Evolutionary conservation across 2,329 filamentous ascomycete species (phyloP), one percentile per base, ranked within the genome.

Genomic region (Alternaria atra): DNA sequence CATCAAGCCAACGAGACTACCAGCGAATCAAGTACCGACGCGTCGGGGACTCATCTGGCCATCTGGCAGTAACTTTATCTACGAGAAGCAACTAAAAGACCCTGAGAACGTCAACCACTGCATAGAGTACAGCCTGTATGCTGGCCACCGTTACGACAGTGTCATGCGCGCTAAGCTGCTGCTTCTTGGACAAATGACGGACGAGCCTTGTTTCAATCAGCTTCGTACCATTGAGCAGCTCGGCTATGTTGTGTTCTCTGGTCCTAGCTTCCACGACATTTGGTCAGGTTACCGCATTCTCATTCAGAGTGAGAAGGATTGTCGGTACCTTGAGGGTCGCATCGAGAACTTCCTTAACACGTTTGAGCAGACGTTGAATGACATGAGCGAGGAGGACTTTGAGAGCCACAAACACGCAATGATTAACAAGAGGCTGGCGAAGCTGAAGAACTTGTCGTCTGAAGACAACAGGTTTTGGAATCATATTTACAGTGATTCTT

Each of bases 221-320:
- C 85, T 99, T 7, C 89, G 95, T 51, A 98, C 95, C 43, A 97
- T 98, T 80, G 94, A 99, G 78, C 94, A 99, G 80, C 89, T 99
- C 6, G 95, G 95, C 12, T 99, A 99, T 71, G 92, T 99, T 54
- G 94, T 99, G 0, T 97, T 94, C 80, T 94, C 91, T 50, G 92
- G 93, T 29, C 84, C 89, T 39, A 86, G 86, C 53, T 88, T 91
- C 56, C 82, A 88, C n/a, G 93, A 91, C 0, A 94, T 91, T 0
- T 90, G 92, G 71, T 75, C 78, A 1, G 92, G 92, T 1, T 95
- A 95, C 79, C 87, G 94, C 6, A 91, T 99, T 65, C 87, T 98
- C 63, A 93, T 99, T 30, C 95, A 99, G 81, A 97, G 93, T 75
- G 94, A 99, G 80, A 90, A 90, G 75, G 89, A 90, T 2, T 90